Evolutionary conservation across 73 alveolate genomes (phyloP).

Genomic region (Paramecium biaurelia): DNA sequence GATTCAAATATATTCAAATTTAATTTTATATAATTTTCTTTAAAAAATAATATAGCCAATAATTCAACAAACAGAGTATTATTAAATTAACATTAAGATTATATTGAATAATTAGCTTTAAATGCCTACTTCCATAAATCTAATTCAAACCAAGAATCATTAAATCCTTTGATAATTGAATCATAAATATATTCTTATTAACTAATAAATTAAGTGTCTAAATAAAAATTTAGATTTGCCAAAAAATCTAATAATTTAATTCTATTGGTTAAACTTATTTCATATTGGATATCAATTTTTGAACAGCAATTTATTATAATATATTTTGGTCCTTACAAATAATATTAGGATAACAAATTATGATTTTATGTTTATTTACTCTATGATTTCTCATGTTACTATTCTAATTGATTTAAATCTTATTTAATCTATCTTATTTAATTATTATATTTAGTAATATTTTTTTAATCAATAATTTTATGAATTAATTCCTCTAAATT

Average conservation of each 20-base stretch:
- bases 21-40: not conserved
- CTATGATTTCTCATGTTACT: not conserved
- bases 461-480: not conserved
- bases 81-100: not conserved
- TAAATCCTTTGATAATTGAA: not conserved
- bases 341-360: not conserved
- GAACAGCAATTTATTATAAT: not conserved
- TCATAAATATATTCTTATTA: not conserved
- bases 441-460: not conserved
- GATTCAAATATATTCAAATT: not conserved
- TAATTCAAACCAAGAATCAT: conserved; percentile 8
- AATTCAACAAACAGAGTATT: not conserved
- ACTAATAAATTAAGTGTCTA: not conserved
- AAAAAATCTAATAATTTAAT: not conserved
- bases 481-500: not conserved
- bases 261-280: not conserved
- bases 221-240: not conserved
- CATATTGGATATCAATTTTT: not conserved
- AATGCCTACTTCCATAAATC: not conserved
- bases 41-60: not conserved
- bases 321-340: not conserved
- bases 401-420: not conserved
- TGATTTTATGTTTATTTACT: not conserved
- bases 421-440: not conserved
- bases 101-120: not conserved